Conservation (phyloP, 169 alveolate genomes). For the Plasmodium reichenowi region DNA sequence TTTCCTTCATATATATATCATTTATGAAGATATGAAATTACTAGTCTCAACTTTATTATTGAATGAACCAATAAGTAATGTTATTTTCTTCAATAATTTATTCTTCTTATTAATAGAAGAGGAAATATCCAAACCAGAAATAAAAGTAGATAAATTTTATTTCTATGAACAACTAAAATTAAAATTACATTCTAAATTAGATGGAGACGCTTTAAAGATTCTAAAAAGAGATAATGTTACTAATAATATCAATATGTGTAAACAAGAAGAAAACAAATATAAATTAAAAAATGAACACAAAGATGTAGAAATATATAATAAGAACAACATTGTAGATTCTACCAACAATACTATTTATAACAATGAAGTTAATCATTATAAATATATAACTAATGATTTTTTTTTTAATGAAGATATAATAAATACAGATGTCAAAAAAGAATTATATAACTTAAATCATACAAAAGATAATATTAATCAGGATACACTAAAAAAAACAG, state of each 20-base stretch:
- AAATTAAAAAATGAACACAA: background rate
- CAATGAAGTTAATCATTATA: conserved; percentile 12
- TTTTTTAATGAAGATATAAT: conserved; percentile 13
- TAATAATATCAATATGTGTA: background rate
- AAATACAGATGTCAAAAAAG: conserved; percentile 9
- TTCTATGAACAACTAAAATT: conserved; percentile 45
- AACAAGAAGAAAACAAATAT: conserved; percentile 9
- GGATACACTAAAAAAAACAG: background rate
- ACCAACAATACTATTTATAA: conserved; percentile 24
- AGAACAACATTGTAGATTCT: conserved; percentile 12
- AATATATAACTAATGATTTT: background rate
- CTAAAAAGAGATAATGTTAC: conserved; percentile 8
- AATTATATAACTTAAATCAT: background rate
- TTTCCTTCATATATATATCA: conserved; percentile 34
- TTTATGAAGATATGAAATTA: conserved; percentile 63
- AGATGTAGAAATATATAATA: background rate
- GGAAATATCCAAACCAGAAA: conserved; percentile 25
- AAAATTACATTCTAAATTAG: conserved; percentile 22
- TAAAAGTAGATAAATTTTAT: conserved; percentile 46
- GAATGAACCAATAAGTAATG: conserved; percentile 32
- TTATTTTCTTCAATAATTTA: conserved; percentile 48
- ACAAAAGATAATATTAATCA: no score
- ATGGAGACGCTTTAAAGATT: conserved; percentile 4
- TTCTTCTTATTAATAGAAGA: conserved; percentile 45
- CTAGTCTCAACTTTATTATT: conserved; percentile 15